A percentile compares a stretch with the other conserved stretches of the same genome.
Conservation (phyloP, 257 asterid species). For the Avicennia marina region DNA sequence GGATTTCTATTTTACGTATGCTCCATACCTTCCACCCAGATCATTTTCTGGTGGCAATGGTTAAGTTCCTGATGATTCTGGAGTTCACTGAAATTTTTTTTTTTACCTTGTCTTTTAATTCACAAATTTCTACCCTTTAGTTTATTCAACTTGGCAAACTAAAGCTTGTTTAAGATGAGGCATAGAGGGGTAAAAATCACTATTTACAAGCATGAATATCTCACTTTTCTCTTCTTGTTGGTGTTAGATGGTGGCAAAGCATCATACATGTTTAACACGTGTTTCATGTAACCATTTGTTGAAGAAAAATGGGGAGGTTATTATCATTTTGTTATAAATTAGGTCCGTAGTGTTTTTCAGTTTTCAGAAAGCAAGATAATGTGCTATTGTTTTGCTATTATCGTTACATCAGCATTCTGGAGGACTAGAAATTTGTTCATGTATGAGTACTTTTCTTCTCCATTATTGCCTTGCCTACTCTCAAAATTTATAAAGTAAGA, state of each 20-base stretch:
- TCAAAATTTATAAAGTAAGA: no score
- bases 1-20: no score
- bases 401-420: neutral
- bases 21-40: no score
- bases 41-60: neutral
- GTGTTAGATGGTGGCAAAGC: neutral
- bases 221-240: neutral
- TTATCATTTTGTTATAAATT: neutral
- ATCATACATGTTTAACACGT: neutral
- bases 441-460: neutral
- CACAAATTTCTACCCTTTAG: neutral
- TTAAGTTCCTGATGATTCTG: neutral
- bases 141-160: no score
- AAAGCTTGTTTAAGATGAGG: no score
- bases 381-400: neutral
- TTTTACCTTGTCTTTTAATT: neutral
- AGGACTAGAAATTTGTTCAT: neutral
- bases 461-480: neutral
- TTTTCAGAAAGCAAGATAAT: neutral
- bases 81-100: neutral
- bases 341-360: neutral
- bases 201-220: neutral
- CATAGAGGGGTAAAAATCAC: neutral
- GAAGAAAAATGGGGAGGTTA: neutral
- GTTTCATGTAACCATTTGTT: neutral